Evolutionary conservation across 2,329 filamentous ascomycete genomes (phyloP).

Genomic region (Mycogone perniciosa): DNA sequence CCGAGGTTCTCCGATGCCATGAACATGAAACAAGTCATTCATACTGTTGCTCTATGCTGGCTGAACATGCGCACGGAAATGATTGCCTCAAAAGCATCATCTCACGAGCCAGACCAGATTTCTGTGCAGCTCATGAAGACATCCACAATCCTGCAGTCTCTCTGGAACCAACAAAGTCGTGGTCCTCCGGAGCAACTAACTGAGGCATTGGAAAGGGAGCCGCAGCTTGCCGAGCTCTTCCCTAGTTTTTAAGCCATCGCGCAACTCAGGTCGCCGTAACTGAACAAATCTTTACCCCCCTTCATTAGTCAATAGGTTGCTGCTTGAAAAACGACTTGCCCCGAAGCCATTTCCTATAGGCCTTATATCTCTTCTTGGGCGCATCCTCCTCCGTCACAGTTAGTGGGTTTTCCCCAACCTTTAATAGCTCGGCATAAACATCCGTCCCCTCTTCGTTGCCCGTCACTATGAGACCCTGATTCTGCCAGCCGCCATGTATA

Average conservation of each 20-base stretch:
- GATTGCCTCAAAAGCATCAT: background rate
- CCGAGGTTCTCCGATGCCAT: slow-evolving; percentile 51
- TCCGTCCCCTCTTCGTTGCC: slow-evolving; percentile 40
- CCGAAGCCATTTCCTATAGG: slow-evolving; percentile 88
- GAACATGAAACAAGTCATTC: slow-evolving; percentile 59
- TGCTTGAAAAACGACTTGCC: slow-evolving; percentile 97
- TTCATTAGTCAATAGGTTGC: slow-evolving; percentile 53
- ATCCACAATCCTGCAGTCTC: slow-evolving; percentile 17
- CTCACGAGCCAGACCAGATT: background rate
- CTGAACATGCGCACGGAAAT: slow-evolving; percentile 42
- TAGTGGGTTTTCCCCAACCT: slow-evolving; percentile 72
- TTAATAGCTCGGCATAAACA: slow-evolving; percentile 71
- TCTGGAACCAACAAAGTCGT: slow-evolving; percentile 18
- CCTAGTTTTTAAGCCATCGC: background rate
- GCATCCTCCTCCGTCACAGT: slow-evolving; percentile 84
- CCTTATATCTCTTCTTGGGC: slow-evolving; percentile 91
- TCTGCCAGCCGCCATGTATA: slow-evolving; percentile 60
- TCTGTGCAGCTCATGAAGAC: slow-evolving; percentile 13
- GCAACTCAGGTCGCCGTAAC: background rate
- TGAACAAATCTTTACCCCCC: background rate
- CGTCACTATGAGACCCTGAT: slow-evolving; percentile 47
- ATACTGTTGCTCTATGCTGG: slow-evolving; percentile 58
- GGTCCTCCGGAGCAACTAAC: slow-evolving; percentile 12
- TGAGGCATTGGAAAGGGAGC: slow-evolving; percentile 21
- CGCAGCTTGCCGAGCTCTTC: slow-evolving; percentile 26